Conservation (phyloP, 225 moss, liverwort and hornwort species). For the Physcomitrium patens region DNA sequence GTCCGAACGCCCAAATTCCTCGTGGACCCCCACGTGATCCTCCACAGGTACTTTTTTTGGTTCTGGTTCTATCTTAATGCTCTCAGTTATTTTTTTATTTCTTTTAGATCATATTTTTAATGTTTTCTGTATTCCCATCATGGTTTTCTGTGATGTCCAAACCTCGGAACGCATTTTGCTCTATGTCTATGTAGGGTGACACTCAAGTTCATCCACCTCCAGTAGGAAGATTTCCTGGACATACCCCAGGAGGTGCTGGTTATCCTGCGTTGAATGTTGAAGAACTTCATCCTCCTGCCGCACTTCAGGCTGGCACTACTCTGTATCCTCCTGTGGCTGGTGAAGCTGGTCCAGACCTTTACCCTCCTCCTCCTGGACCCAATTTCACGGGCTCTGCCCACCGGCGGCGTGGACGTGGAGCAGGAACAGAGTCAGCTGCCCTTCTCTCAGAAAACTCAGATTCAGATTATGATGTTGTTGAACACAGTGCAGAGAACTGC, state of each 20-base stretch:
- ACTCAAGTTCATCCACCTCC: slow-evolving; percentile 46
- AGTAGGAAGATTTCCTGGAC: slow-evolving; percentile 35
- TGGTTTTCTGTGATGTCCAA: slow-evolving; percentile 6
- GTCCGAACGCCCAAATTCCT: slow-evolving; percentile 36
- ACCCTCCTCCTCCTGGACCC: slow-evolving; percentile 37
- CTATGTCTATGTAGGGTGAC: slow-evolving; percentile 47
- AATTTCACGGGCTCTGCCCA: slow-evolving; percentile 39
- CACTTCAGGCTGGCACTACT: slow-evolving; percentile 26
- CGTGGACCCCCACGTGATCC: slow-evolving; percentile 21
- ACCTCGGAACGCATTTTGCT: slow-evolving; percentile 9
- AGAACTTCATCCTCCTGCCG: slow-evolving; percentile 39
- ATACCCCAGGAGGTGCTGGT: slow-evolving; percentile 44
- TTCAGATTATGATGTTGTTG: slow-evolving; percentile 51
- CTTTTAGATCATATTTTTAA: background rate
- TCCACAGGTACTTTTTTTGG: slow-evolving; percentile 37
- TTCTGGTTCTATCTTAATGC: background rate
- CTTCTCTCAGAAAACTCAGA: slow-evolving; percentile 44
- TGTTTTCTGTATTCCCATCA: background rate
- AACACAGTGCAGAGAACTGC: slow-evolving; percentile 25
- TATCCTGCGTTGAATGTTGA: slow-evolving; percentile 52
- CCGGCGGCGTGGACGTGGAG: slow-evolving; percentile 30
- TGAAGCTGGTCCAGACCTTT: slow-evolving; percentile 27
- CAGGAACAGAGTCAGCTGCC: slow-evolving; percentile 29
- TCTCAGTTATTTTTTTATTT: background rate
- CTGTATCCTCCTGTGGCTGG: slow-evolving; percentile 43